A percentile compares a stretch with the other conserved stretches of the same genome.
These are phyloP conservation scores for Apocynum venetum DNA, from an alignment of 257 asterid genomes.

Conservation along the genomic window DNA sequence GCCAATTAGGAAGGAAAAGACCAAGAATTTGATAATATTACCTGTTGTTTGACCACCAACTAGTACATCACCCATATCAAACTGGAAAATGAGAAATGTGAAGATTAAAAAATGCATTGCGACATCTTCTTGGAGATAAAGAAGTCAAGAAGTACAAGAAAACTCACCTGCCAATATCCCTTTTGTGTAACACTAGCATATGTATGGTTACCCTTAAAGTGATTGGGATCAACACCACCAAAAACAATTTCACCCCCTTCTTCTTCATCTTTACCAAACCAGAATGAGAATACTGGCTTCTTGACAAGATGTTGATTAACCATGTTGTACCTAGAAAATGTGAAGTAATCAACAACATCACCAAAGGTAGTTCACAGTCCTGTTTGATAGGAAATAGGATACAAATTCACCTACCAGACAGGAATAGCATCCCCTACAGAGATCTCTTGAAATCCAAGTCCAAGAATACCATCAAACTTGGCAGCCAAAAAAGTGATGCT, in stretches of 20 bases:
- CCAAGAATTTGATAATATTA: conserved; percentile 19
- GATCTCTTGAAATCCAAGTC: conserved; percentile 91
- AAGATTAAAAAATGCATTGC: conserved; percentile 5
- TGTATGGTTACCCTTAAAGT: conserved; percentile 78
- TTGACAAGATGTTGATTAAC: conserved; percentile 71
- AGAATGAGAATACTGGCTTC: conserved; percentile 71
- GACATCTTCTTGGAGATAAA: background rate
- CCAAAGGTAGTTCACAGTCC: background rate
- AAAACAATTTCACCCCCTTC: conserved; percentile 87
- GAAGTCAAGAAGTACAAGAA: background rate
- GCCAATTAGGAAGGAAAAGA: conserved; percentile 10
- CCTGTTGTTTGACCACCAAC: conserved; percentile 76
- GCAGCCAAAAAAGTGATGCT: conserved; percentile 83
- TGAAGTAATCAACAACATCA: background rate
- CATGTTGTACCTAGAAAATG: conserved; percentile 66
- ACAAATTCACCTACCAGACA: conserved; percentile 52
- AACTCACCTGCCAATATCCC: conserved; percentile 89
- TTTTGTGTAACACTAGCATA: conserved; percentile 75
- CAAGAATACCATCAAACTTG: conserved; percentile 91
- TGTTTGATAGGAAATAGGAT: background rate
- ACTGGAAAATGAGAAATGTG: conserved; percentile 34
- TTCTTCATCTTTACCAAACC: conserved; percentile 65
- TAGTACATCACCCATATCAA: conserved; percentile 80
- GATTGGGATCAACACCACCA: conserved; percentile 82
- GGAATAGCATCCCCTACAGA: conserved; percentile 80